Percentiles rank a stretch among this genome's conserved stretches.
Conservation (phyloP, 2,329 filamentous ascomycete genomes). For the Hypocreales sp. region DNA sequence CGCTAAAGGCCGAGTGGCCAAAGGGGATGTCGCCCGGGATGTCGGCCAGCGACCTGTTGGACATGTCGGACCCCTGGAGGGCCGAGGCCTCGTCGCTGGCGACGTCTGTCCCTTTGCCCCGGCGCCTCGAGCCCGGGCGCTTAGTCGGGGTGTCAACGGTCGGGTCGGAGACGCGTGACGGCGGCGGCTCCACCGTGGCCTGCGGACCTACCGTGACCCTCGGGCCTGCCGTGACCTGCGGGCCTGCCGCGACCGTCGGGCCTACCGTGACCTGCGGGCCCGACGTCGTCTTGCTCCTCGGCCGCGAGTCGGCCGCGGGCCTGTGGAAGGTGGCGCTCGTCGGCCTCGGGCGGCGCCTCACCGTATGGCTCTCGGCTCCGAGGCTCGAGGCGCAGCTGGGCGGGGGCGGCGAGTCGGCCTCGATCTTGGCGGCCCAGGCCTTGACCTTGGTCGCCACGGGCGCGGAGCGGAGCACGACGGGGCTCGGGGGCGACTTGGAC, state of each 20-base stretch:
- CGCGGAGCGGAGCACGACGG: slow-evolving; percentile 37
- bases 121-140: slow-evolving; percentile 12
- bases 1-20: slow-evolving; percentile 51
- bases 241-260: too few species aligned
- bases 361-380: too few species aligned
- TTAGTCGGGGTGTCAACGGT: slow-evolving; percentile 24
- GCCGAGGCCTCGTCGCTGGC: slow-evolving; percentile 14
- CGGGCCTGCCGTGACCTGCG: too few species aligned
- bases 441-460: slow-evolving; percentile 43
- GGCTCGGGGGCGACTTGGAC: slow-evolving; percentile 32
- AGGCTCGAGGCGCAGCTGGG: slow-evolving; percentile 21
- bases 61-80: slow-evolving; percentile 15
- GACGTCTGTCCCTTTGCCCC: slow-evolving; percentile 12
- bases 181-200: too few species aligned
- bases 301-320: too few species aligned
- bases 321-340: too few species aligned
- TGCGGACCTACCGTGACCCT: too few species aligned
- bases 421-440: slow-evolving; percentile 43
- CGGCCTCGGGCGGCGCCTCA: too few species aligned
- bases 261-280: too few species aligned
- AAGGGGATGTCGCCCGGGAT: slow-evolving; percentile 42
- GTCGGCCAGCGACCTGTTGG: slow-evolving; percentile 39
- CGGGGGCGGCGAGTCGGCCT: slow-evolving; percentile 25
- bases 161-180: too few species aligned
- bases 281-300: too few species aligned